phyloP scores from a whole-genome alignment of 2,329 filamentous ascomycete species.

The Trichoderma brevicompactum region DNA sequence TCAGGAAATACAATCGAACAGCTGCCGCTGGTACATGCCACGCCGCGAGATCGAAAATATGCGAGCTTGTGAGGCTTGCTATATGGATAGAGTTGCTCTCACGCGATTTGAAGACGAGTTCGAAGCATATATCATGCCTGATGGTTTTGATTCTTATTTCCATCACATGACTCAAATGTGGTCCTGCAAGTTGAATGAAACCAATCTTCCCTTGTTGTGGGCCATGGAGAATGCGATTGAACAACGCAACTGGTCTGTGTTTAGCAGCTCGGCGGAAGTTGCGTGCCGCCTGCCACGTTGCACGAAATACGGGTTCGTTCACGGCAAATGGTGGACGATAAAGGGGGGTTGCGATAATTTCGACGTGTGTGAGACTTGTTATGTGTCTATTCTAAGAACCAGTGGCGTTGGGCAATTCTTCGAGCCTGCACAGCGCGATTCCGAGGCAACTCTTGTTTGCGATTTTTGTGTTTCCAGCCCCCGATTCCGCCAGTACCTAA shows the following conservation, averaged over 20 bases:
- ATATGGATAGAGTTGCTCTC: slow-evolving; percentile 40
- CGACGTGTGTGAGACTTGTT: slow-evolving; percentile 43
- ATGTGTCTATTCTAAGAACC: slow-evolving; percentile 38
- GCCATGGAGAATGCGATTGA: slow-evolving; percentile 38
- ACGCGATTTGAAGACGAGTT: slow-evolving; percentile 40
- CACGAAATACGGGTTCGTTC: slow-evolving; percentile 36
- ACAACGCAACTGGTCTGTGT: slow-evolving; percentile 36
- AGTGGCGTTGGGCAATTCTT: slow-evolving; percentile 39
- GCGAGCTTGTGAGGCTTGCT: slow-evolving; percentile 43
- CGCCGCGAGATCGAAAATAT: slow-evolving; percentile 36
- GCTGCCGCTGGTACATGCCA: slow-evolving; percentile 37
- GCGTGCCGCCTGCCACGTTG: slow-evolving; percentile 37
- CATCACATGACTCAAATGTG: slow-evolving; percentile 33
- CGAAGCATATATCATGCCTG: slow-evolving; percentile 30
- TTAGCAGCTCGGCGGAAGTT: slow-evolving; percentile 36
- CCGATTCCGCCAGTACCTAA: slow-evolving; percentile 36
- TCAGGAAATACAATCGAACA: slow-evolving; percentile 33
- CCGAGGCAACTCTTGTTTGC: slow-evolving; percentile 37
- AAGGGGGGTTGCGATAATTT: slow-evolving; percentile 33
- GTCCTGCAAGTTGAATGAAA: slow-evolving; percentile 36
- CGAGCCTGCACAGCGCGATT: slow-evolving; percentile 32
- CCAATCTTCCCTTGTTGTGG: slow-evolving; percentile 33
- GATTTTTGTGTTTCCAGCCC: slow-evolving; percentile 38
- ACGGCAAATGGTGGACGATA: slow-evolving; percentile 44
- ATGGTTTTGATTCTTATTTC: slow-evolving; percentile 36